Evolutionary conservation across 306 rosid species (phyloP).

Genomic region (Corylus heterophylla): DNA sequence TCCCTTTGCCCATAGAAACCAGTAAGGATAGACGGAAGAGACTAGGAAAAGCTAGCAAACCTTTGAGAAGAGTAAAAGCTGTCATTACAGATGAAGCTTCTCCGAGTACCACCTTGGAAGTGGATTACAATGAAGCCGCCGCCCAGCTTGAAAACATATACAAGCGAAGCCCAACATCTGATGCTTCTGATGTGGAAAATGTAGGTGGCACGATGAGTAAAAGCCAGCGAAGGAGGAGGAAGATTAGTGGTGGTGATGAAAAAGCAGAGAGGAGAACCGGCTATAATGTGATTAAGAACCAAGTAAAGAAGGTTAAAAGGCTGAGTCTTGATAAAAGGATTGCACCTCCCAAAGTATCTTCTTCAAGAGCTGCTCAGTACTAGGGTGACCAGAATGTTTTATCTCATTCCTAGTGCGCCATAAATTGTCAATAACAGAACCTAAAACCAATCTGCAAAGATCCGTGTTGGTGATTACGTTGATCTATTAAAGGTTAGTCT

Average conservation of each 20-base stretch:
- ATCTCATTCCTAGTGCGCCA: no score
- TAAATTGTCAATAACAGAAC: no score
- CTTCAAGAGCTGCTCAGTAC: no score
- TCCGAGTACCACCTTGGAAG: constrained; percentile 52
- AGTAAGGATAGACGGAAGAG: constrained; percentile 46
- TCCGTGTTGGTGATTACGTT: no score
- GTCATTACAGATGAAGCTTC: constrained; percentile 50
- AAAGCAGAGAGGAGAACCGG: constrained; percentile 37
- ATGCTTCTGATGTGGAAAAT: constrained; percentile 39
- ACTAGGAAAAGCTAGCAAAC: constrained; percentile 44
- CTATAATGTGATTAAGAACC: constrained; percentile 51
- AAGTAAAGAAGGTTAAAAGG: constrained; percentile 55
- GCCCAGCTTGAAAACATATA: constrained; percentile 83
- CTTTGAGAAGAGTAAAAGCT: constrained; percentile 52
- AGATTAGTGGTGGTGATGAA: constrained; percentile 30
- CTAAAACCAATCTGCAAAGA: no score
- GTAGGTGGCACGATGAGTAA: constrained; percentile 43
- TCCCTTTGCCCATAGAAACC: constrained; percentile 46
- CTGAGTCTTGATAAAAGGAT: constrained; percentile 67
- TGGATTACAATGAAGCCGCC: constrained; percentile 94
- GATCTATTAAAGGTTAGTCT: no score
- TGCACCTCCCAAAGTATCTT: no score
- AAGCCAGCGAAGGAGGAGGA: constrained; percentile 54
- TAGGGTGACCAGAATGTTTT: no score
- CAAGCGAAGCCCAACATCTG: constrained; percentile 65